phyloP scores from a whole-genome alignment of 2,329 filamentous ascomycete species.

The Phialophora chinensis region DNA sequence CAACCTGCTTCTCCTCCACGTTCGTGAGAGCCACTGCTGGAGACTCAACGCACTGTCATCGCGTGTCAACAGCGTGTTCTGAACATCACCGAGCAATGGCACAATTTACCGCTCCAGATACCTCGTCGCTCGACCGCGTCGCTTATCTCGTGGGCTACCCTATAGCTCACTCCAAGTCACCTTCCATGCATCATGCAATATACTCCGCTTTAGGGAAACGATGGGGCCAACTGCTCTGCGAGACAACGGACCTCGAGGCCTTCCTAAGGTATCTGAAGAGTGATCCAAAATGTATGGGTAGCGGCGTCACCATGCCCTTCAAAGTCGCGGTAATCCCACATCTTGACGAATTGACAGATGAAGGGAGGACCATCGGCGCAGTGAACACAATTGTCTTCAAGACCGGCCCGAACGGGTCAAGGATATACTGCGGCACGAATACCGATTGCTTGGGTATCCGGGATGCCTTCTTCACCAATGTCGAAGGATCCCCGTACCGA shows the following conservation, averaged over 20 bases:
- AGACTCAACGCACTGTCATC: background rate
- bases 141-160: conserved; percentile 64
- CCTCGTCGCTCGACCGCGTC: conserved; percentile 52
- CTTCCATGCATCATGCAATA: conserved; percentile 61
- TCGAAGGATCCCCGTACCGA: conserved; percentile 56
- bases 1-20: background rate
- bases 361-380: conserved; percentile 75
- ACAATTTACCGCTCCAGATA: conserved; percentile 28
- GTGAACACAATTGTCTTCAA: conserved; percentile 79
- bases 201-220: conserved; percentile 58
- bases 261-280: conserved; percentile 46
- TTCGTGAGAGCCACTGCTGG: background rate
- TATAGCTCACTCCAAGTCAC: conserved; percentile 63
- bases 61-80: background rate
- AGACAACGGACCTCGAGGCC: conserved; percentile 41
- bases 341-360: conserved; percentile 74
- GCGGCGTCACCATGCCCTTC: conserved; percentile 79
- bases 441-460: conserved; percentile 81
- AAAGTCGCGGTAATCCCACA: conserved; percentile 77
- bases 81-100: conserved; percentile 14
- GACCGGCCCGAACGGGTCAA: conserved; percentile 48
- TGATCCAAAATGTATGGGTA: conserved; percentile 58
- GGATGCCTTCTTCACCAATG: conserved; percentile 67
- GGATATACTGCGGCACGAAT: conserved; percentile 73
- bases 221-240: conserved; percentile 55